Conservation (phyloP, 768 basidiomycete species). For the Mycena galopus region DNA sequence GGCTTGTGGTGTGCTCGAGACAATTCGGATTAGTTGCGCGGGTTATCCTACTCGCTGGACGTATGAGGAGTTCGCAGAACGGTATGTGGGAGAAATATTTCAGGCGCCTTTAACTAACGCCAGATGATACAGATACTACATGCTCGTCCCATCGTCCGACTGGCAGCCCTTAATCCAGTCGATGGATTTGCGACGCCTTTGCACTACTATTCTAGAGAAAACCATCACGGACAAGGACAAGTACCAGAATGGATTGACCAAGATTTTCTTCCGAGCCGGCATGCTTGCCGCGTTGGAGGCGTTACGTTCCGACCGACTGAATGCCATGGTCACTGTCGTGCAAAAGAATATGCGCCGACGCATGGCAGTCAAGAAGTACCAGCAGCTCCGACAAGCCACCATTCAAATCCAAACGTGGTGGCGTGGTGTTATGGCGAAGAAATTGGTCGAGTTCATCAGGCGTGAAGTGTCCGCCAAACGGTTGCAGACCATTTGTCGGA, state of each 20-base stretch:
- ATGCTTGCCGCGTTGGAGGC: slow-evolving; percentile 98
- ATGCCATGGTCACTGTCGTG: slow-evolving; percentile 92
- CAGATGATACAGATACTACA: slow-evolving; percentile 82
- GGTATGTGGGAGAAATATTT: slow-evolving; percentile 63
- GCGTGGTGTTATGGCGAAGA: slow-evolving; percentile 86
- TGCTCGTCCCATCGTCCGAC: slow-evolving; percentile 89
- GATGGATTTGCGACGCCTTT: slow-evolving; percentile 84
- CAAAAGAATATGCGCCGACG: slow-evolving; percentile 97
- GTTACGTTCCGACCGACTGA: slow-evolving; percentile 88
- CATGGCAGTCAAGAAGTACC: slow-evolving; percentile 87
- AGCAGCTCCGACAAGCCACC: slow-evolving; percentile 74
- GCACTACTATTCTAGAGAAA: slow-evolving; percentile 84
- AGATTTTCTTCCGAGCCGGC: slow-evolving; percentile 99
- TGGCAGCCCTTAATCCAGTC: slow-evolving; percentile 91
- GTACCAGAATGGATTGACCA: slow-evolving; percentile 96
- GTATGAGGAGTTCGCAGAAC: slow-evolving; percentile 98
- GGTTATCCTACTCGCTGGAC: slow-evolving; percentile 99
- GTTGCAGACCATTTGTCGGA: slow-evolving; percentile 80
- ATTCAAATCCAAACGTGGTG: slow-evolving; percentile 95
- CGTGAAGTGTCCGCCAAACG: slow-evolving; percentile 80
- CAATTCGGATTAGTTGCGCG: slow-evolving; percentile 98
- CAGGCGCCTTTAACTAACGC: slow-evolving; percentile 27
- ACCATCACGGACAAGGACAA: slow-evolving; percentile 96
- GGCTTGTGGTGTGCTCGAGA: slow-evolving; percentile 99
- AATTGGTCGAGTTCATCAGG: slow-evolving; percentile 77